Evolutionary conservation across 192 early-diverging fungal genomes (phyloP).

Genomic region (Podila minutissima): DNA sequence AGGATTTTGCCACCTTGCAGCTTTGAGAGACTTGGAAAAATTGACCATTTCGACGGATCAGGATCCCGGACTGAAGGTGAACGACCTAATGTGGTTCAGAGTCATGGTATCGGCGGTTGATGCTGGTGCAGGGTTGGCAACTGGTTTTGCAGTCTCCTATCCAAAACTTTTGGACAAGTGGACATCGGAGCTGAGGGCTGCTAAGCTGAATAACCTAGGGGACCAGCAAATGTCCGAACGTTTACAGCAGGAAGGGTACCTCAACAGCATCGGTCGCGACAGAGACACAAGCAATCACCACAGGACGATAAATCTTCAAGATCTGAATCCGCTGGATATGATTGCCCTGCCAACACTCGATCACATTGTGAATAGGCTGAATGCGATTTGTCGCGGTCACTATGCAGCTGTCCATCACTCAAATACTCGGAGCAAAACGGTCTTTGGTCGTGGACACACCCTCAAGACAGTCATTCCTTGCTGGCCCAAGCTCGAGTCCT

Average conservation of each 20-base stretch:
- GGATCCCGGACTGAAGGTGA: not conserved
- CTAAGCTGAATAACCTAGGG: not conserved
- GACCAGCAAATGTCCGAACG: not conserved
- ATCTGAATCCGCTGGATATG: not conserved
- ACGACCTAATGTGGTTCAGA: too few species aligned
- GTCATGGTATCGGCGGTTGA: too few species aligned
- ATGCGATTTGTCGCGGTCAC: not conserved
- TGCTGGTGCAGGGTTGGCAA: too few species aligned
- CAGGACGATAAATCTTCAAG: not conserved
- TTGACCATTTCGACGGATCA: not conserved
- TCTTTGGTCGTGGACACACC: not conserved
- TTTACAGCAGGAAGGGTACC: not conserved
- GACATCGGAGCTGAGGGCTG: not conserved
- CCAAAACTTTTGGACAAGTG: not conserved
- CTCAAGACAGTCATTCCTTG: not conserved
- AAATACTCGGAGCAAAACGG: not conserved
- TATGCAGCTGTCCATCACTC: not conserved
- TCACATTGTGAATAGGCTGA: not conserved
- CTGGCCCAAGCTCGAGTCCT: not conserved
- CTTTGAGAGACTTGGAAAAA: not conserved
- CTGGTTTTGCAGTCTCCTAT: not conserved
- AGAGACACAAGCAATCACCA: too few species aligned
- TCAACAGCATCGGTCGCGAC: not conserved
- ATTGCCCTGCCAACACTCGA: not conserved
- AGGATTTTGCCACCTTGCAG: not conserved